Conservation (phyloP, 352 stramenopile genomes). For the Phytophthora pini region DNA sequence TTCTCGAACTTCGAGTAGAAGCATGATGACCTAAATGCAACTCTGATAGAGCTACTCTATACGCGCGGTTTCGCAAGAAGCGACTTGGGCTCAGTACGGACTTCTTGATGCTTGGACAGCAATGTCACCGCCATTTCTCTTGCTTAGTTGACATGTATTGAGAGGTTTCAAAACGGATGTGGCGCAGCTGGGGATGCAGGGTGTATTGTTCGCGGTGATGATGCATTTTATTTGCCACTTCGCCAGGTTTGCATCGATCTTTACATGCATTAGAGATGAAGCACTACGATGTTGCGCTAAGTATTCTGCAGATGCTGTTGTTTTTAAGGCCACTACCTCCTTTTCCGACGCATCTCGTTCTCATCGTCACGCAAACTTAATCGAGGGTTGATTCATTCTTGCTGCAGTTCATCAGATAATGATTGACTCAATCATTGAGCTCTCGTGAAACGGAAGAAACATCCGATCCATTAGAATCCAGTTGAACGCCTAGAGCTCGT, state of each 20-base stretch:
- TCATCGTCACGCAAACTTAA: too few relatives aligned
- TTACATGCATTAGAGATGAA: too few relatives aligned
- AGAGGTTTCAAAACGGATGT: constrained; percentile 17
- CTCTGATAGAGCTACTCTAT: too few relatives aligned
- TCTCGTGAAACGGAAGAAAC: constrained; percentile 7
- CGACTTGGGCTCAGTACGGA: neutral
- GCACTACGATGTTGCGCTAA: too few relatives aligned
- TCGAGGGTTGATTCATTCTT: too few relatives aligned
- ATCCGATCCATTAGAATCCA: constrained; percentile 6
- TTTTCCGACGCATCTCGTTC: too few relatives aligned
- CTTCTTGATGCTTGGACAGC: constrained; percentile 15
- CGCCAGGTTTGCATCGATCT: too few relatives aligned
- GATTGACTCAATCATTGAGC: too few relatives aligned
- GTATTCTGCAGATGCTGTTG: neutral
- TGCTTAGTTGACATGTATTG: neutral
- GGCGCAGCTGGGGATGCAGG: constrained; percentile 6
- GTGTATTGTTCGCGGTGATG: constrained; percentile 17
- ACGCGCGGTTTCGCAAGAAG: constrained; percentile 13
- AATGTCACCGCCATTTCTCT: neutral
- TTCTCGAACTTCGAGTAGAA: too few relatives aligned
- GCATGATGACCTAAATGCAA: too few relatives aligned
- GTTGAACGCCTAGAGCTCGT: neutral
- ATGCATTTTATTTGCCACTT: constrained; percentile 2
- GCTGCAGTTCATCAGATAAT: too few relatives aligned
- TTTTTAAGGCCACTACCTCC: neutral